Conservation (phyloP, 1,139 yeast species). For the Sugiyamaella japonica region DNA sequence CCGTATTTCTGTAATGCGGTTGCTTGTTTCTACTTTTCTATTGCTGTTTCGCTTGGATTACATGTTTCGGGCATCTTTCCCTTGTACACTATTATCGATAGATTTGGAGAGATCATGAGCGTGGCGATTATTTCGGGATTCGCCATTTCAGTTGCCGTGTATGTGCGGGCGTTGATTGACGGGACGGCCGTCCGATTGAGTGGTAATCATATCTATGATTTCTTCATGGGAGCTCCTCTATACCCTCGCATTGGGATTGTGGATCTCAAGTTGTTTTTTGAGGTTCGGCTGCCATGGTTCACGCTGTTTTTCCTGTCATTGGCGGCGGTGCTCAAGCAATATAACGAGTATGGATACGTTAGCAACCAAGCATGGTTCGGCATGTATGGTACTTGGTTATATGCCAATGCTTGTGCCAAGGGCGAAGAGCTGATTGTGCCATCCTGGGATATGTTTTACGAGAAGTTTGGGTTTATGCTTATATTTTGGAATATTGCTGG, state of each 20-base stretch:
- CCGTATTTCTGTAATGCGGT: slow-evolving; percentile 94
- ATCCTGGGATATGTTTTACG: slow-evolving; percentile 99
- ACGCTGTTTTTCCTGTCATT: slow-evolving; percentile 76
- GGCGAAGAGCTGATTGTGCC: slow-evolving; percentile 98
- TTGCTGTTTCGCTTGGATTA: slow-evolving; percentile 56
- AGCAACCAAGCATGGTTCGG: slow-evolving; percentile 74
- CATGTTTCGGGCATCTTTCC: slow-evolving; percentile 76
- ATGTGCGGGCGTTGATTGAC: slow-evolving; percentile 51
- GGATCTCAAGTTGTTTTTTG: slow-evolving; percentile 95
- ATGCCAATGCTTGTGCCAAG: slow-evolving; percentile 95
- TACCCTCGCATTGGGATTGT: slow-evolving; percentile 92
- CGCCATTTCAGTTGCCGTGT: slow-evolving; percentile 65
- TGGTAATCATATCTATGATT: slow-evolving; percentile 85
- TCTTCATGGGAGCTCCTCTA: slow-evolving; percentile 96
- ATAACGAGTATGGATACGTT: slow-evolving; percentile 75
- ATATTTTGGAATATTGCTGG: slow-evolving; percentile 99
- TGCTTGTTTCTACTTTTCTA: slow-evolving; percentile 73
- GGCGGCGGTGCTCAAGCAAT: slow-evolving; percentile 75
- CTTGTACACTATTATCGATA: slow-evolving; percentile 69
- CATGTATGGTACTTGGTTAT: slow-evolving; percentile 84
- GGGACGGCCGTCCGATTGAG: slow-evolving; percentile 77
- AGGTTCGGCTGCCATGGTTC: slow-evolving; percentile 97
- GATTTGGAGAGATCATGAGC: slow-evolving; percentile 90
- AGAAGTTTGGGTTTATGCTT: slow-evolving; percentile 96
- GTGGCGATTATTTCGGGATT: slow-evolving; percentile 82